Evolutionary conservation across 2,329 filamentous ascomycete genomes (phyloP), one percentile per base, ranked within the genome.

Genomic region (Penicillium corylophilum): DNA sequence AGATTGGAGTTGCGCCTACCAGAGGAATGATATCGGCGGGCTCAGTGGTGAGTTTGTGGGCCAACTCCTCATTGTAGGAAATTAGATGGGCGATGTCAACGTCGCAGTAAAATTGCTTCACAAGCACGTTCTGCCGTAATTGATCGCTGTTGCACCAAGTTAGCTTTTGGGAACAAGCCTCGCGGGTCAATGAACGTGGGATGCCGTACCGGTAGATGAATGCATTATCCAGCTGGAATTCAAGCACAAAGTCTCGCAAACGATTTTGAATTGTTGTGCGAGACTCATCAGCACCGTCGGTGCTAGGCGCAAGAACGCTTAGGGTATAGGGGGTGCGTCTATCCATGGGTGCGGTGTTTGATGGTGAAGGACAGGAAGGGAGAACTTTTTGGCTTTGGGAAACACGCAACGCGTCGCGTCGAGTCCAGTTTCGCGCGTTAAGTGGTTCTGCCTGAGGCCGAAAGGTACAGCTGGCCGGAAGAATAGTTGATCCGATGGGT

Each of bases 31-130:
- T 88, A 51, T 97, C 92, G 41, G 87, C 88, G 4, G 94, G 95
- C 68, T 96, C 90, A 44, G 89, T 94, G 18, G 88, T 89, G 56
- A 99, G 80, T 67, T 87, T 86, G 72, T 97, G 90, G 24, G 93
- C 94, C 54, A 99, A 81, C 71, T 96, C 91, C 74, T 97, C 93
- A 67, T 95, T 94, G 76, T 92, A 97, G 55, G 88, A 94, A 71
- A 97, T 97, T 53, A 99, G 78, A 71, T 99, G 93, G 56, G 89
- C 90, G 63, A 99, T 90, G 71, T 99, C 92, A 69, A 99, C 84
- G 71, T 99, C 93, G 77, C 94, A 96, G 73, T 87, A 96, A 76
- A 91, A 97, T 64, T 92, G 91, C 71, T 96, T 94, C 38, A 96
- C 80, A 1, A 97, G 82, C 7, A 94, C 91, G 76, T 99, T 99